Percentiles rank a stretch among this genome's conserved stretches.
Conservation (phyloP, 306 rosid genomes). For the Vachellia pachyceras region DNA sequence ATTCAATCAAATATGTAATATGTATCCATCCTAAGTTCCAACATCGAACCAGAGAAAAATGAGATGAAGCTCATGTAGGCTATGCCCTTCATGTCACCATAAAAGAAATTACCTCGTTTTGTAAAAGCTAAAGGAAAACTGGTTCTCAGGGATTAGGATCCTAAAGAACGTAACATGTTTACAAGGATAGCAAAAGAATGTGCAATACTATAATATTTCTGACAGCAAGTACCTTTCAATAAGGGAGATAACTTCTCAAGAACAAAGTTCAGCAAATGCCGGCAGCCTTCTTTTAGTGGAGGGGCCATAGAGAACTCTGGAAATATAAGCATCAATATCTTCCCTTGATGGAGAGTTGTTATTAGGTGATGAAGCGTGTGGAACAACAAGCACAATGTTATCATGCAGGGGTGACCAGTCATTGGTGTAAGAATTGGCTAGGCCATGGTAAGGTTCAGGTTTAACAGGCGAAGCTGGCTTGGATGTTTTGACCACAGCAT, state of each 20-base stretch:
- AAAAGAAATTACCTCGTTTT: no score
- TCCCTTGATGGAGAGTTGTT: no score
- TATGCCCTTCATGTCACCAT: no score
- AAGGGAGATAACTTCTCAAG: slow-evolving; percentile 18
- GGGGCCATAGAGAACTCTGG: slow-evolving; percentile 33
- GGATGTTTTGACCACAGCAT: slow-evolving; percentile 8
- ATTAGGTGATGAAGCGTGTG: no score
- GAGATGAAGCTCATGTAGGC: slow-evolving; percentile 2
- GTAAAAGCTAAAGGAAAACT: background rate
- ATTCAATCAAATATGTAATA: slow-evolving; percentile 27
- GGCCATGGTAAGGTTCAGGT: slow-evolving; percentile 18
- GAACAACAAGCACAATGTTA: slow-evolving; percentile 54
- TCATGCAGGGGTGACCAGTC: slow-evolving; percentile 85
- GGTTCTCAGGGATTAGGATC: slow-evolving; percentile 4
- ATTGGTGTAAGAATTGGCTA: background rate
- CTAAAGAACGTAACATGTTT: background rate
- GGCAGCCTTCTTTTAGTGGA: slow-evolving; percentile 49
- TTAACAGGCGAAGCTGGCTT: slow-evolving; percentile 36
- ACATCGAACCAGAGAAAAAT: background rate
- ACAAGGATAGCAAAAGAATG: slow-evolving; percentile 17
- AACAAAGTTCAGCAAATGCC: slow-evolving; percentile 49
- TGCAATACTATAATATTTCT: slow-evolving; percentile 16
- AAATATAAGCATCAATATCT: slow-evolving; percentile 49
- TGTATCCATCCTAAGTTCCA: background rate
- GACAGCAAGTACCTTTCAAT: slow-evolving; percentile 26